phyloP scores from a whole-genome alignment of 106 monocot genomes.

The Dendrobium officinale region DNA sequence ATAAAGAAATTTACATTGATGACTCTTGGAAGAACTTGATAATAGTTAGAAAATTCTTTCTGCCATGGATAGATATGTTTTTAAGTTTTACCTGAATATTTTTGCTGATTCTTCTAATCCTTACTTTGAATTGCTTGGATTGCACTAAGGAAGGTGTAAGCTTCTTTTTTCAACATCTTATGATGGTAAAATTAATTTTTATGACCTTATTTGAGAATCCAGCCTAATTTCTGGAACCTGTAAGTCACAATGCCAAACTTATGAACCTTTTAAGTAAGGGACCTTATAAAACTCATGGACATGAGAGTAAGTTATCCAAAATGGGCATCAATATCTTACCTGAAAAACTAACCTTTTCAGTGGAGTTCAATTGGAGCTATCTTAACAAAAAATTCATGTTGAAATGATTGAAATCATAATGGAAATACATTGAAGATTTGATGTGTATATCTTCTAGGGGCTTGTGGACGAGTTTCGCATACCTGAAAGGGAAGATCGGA shows the following conservation, averaged over 20 bases:
- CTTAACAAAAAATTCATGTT: neutral
- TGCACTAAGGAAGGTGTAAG: too few relatives aligned
- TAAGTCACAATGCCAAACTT: too few relatives aligned
- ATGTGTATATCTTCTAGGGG: constrained; percentile 30
- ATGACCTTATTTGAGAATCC: too few relatives aligned
- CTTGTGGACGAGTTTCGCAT: constrained; percentile 51
- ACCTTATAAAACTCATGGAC: neutral
- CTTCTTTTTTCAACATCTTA: too few relatives aligned
- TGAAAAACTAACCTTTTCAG: neutral
- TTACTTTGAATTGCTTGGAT: too few relatives aligned
- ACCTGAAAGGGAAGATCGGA: constrained; percentile 40
- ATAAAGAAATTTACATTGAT: neutral
- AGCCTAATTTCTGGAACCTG: too few relatives aligned
- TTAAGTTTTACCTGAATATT: neutral
- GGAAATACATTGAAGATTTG: neutral
- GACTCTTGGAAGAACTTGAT: neutral
- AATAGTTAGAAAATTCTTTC: neutral
- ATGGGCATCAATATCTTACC: neutral
- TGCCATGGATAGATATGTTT: neutral
- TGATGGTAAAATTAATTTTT: too few relatives aligned
- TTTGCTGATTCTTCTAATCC: neutral
- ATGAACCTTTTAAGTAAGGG: too few relatives aligned
- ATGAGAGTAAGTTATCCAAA: neutral
- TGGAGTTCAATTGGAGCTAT: neutral
- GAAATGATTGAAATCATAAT: neutral